These are phyloP conservation scores for Auriculariales sp. DNA, from an alignment of 768 basidiomycete genomes.

Conservation along the genomic window DNA sequence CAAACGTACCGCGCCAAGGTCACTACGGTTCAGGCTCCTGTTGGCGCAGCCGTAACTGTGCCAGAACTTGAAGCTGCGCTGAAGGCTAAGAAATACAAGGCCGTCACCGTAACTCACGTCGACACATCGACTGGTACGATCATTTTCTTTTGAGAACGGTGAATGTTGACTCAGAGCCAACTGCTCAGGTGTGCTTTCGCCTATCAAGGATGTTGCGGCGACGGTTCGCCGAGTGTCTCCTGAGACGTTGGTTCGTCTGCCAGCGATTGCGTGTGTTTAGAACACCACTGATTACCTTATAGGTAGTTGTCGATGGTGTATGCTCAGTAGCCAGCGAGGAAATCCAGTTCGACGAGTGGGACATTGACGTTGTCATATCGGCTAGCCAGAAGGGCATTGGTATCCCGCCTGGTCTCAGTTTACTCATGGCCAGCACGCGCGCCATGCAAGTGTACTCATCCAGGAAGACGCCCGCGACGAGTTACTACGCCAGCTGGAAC, in stretches of 20 bases:
- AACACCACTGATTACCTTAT: constrained; percentile 1
- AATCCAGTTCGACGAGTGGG: constrained; percentile 89
- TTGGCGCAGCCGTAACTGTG: constrained; percentile 60
- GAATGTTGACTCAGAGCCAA: background rate
- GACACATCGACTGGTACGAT: constrained; percentile 68
- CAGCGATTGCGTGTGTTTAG: constrained; percentile 6
- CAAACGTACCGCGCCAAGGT: constrained; percentile 81
- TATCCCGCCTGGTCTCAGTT: constrained; percentile 82
- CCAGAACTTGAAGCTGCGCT: constrained; percentile 54
- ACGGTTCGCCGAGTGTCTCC: constrained; percentile 67
- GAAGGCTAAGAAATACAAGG: constrained; percentile 67
- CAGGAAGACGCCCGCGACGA: constrained; percentile 43
- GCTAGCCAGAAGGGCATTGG: constrained; percentile 90
- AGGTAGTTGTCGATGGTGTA: constrained; percentile 83
- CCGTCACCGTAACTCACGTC: constrained; percentile 89
- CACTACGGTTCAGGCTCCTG: constrained; percentile 64
- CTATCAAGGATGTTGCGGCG: constrained; percentile 61
- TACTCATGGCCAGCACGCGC: constrained; percentile 65
- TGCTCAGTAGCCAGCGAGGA: constrained; percentile 95
- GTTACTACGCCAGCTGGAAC: constrained; percentile 86
- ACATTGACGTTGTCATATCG: constrained; percentile 72
- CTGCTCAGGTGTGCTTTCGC: constrained; percentile 61
- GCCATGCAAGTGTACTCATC: constrained; percentile 51
- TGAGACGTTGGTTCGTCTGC: constrained; percentile 51
- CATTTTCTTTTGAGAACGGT: background rate